These are phyloP conservation scores for Penicillium silybi DNA, from an alignment of 495 filamentous ascomycete genomes.

Conservation along the genomic window DNA sequence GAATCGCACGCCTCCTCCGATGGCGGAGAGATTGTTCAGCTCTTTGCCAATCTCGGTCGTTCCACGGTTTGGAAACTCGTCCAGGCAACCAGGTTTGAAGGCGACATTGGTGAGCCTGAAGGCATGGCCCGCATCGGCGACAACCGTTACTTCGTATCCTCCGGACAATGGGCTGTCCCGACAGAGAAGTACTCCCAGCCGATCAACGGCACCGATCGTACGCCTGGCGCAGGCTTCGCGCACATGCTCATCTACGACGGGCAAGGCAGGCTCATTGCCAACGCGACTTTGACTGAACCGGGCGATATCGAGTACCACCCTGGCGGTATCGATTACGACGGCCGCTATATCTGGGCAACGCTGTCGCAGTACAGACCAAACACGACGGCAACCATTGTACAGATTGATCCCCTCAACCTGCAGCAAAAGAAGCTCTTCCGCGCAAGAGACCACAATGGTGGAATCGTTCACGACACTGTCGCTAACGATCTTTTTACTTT, in stretches of 20 bases:
- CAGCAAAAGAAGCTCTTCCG: conserved; percentile 20
- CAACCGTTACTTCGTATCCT: conserved; percentile 28
- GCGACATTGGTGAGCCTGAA: conserved; percentile 37
- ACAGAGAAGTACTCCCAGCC: conserved; percentile 22
- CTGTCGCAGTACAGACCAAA: conserved; percentile 35
- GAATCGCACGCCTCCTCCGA: conserved; percentile 23
- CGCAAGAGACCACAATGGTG: conserved; percentile 31
- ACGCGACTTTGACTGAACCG: conserved; percentile 25
- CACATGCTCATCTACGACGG: conserved; percentile 32
- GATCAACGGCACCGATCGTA: conserved; percentile 31
- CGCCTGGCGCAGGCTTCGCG: conserved; percentile 26
- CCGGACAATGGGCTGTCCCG: conserved; percentile 24
- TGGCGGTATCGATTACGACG: conserved; percentile 39
- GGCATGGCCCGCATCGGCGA: conserved; percentile 29
- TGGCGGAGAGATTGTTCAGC: conserved; percentile 23
- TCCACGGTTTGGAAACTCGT: conserved; percentile 30
- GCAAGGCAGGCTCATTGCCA: conserved; percentile 29
- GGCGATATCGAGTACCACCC: conserved; percentile 30
- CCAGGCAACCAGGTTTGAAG: conserved; percentile 24
- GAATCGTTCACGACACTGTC: conserved; percentile 28
- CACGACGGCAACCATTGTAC: conserved; percentile 31
- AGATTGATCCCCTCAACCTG: conserved; percentile 27
- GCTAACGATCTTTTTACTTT: conserved; percentile 27
- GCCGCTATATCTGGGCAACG: conserved; percentile 33
- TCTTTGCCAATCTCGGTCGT: conserved; percentile 23